These are phyloP conservation scores for Thielaviopsis populi DNA, from an alignment of 2,329 filamentous ascomycete species.

Conservation along the genomic window DNA sequence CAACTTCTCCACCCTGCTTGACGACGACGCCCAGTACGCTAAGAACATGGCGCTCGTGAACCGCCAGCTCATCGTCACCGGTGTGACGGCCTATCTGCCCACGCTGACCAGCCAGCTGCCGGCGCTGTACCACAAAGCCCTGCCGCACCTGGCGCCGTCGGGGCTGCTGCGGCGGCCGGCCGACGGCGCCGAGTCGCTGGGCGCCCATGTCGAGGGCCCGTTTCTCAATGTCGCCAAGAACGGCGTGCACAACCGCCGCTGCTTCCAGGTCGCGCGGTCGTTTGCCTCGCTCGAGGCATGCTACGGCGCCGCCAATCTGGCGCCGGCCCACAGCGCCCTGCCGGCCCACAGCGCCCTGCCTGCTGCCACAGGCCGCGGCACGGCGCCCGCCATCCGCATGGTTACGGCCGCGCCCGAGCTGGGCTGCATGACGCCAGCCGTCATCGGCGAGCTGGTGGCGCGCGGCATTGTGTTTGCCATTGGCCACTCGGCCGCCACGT, in stretches of 20 bases:
- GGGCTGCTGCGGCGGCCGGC: slow-evolving; percentile 41
- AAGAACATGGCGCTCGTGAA: slow-evolving; percentile 61
- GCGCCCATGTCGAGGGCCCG: slow-evolving; percentile 81
- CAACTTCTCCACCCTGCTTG: slow-evolving; percentile 69
- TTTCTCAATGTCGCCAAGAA: slow-evolving; percentile 75
- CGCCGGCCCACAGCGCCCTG: slow-evolving; percentile 23
- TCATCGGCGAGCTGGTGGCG: slow-evolving; percentile 51
- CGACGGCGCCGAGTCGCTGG: slow-evolving; percentile 72
- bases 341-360: slow-evolving; percentile 19
- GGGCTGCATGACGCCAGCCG: slow-evolving; percentile 48
- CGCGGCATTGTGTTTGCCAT: slow-evolving; percentile 63
- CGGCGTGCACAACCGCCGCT: slow-evolving; percentile 64
- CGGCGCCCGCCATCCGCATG: slow-evolving; percentile 47
- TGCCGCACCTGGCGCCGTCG: slow-evolving; percentile 65
- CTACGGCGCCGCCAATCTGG: slow-evolving; percentile 59
- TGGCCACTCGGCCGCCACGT: slow-evolving; percentile 76
- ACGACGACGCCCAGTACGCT: slow-evolving; percentile 49
- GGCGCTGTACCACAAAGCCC: slow-evolving; percentile 67
- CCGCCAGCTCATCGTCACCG: slow-evolving; percentile 54
- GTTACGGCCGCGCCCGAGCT: slow-evolving; percentile 77
- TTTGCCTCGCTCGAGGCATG: slow-evolving; percentile 52
- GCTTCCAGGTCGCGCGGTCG: slow-evolving; percentile 49
- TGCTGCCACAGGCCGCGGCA: slow-evolving; percentile 18
- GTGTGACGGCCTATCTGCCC: slow-evolving; percentile 77
- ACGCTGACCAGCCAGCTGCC: slow-evolving; percentile 68